A percentile compares a stretch with the other conserved stretches of the same genome.
Evolutionary conservation across 2,329 filamentous ascomycete genomes (phyloP).

Genomic region (Ceratocystiopsis minuta): DNA sequence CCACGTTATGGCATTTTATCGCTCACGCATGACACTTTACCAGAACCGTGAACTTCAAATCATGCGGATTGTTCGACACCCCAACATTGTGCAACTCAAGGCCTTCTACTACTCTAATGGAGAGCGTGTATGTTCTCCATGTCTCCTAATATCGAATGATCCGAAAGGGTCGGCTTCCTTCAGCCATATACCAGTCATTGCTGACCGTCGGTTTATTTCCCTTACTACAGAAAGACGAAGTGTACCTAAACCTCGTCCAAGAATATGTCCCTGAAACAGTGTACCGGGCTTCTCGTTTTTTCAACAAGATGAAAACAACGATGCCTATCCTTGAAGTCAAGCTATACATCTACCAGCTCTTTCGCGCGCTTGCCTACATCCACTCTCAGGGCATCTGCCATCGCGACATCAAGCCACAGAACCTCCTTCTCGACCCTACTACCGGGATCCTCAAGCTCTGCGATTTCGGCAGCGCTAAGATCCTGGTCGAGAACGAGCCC

Average conservation of each 20-base stretch:
- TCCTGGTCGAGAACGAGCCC: slow-evolving; percentile 93
- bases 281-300: slow-evolving; percentile 93
- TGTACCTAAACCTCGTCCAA: slow-evolving; percentile 94
- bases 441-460: slow-evolving; percentile 91
- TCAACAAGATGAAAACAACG: slow-evolving; percentile 99
- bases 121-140: slow-evolving; percentile 53
- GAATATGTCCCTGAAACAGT: slow-evolving; percentile 98
- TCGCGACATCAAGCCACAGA: slow-evolving; percentile 97
- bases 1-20: no score
- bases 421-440: slow-evolving; percentile 78
- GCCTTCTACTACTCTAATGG: slow-evolving; percentile 99
- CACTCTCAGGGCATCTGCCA: slow-evolving; percentile 99
- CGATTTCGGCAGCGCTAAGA: slow-evolving; percentile 98
- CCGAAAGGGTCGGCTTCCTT: no score
- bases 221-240: slow-evolving; percentile 67
- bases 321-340: slow-evolving; percentile 99
- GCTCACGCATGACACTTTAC: background rate
- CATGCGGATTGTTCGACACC: slow-evolving; percentile 97
- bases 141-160: background rate
- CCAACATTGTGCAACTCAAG: slow-evolving; percentile 97
- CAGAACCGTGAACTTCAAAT: slow-evolving; percentile 98
- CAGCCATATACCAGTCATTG: background rate
- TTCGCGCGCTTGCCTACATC: slow-evolving; percentile 94
- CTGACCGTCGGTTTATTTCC: slow-evolving; percentile 4
- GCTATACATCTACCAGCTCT: slow-evolving; percentile 98